Evolutionary conservation across 352 stramenopile species (phyloP), one percentile per base, ranked within the genome.

Genomic region (Globisporangium cederbergense): DNA sequence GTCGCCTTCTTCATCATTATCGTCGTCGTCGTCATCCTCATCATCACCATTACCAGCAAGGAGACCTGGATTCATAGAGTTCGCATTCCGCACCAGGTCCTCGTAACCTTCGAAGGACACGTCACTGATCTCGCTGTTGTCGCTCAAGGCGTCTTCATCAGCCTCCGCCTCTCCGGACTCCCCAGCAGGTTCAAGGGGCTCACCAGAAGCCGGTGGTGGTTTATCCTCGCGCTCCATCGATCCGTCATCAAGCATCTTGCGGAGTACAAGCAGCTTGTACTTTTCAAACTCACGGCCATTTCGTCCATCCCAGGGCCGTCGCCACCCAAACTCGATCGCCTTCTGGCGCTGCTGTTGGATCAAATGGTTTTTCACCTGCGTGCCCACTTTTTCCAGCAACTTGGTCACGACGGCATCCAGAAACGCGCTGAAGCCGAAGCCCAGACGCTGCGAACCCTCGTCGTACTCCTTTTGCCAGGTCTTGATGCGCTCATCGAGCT

Each of bases 101-200:
- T 80, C 69, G 47, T 89, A 89, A 10, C 77, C 82, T 32, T 89
- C 79, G 53, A 89, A 89, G 1, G 70, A 85, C 2, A 91, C 77
- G 11, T 93, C 84, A 46, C 84, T 93, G 68, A 93, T 74, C 56
- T 87, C 79, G 60, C 84, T 93, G 66, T 91, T 93, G 67, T 89
- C 72, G 43, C 70, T 70, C 18, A 67, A 49, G 10, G n/a, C n/a
- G 43, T 16, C 43, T 16, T 65, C 66, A 13, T 54, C 62, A 3
- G 67, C 62, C 2, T 72, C 65, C 0, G 52, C 60, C 0, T 63
- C 73, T 2, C 25, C 28, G 18, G 28, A 45, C 0, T 63, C 72
- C 6, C 36, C 36, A 42, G 9, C 36, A 40, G 34, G 8, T 2
- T 40, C 34, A 40, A 40, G 8, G 18, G 40, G 1, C 22, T 42